These are phyloP conservation scores for Boletellus sp. DNA, from an alignment of 768 basidiomycete species.

Conservation along the genomic window DNA sequence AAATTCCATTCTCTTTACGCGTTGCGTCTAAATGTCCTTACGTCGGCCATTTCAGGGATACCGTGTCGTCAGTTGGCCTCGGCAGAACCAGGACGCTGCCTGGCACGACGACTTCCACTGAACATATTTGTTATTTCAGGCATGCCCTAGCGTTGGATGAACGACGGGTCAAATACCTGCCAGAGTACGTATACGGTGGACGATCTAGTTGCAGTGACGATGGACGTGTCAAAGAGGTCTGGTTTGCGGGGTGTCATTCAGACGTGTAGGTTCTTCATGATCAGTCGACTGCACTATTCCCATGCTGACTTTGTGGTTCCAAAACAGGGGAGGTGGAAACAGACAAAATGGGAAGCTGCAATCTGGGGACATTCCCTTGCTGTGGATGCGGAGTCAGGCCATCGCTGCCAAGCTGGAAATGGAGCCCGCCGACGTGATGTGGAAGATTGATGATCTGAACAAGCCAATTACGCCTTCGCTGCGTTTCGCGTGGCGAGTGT, in stretches of 20 bases:
- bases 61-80: constrained; percentile 44
- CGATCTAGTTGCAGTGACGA: constrained; percentile 7
- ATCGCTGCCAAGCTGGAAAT: constrained; percentile 23
- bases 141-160: constrained; percentile 49
- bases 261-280: constrained; percentile 33
- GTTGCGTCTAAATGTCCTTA: neutral
- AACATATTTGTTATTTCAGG: constrained; percentile 41
- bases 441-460: constrained; percentile 28
- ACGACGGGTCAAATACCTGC: constrained; percentile 44
- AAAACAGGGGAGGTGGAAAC: constrained; percentile 27
- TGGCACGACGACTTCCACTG: constrained; percentile 24
- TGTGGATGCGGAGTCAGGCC: constrained; percentile 34
- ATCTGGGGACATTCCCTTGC: constrained; percentile 26
- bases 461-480: constrained; percentile 20
- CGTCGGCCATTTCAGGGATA: constrained; percentile 34
- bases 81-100: constrained; percentile 31
- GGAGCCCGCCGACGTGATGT: constrained; percentile 22
- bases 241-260: constrained; percentile 40
- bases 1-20: constrained; percentile 1
- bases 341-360: constrained; percentile 26
- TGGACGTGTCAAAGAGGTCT: constrained; percentile 38
- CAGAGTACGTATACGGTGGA: constrained; percentile 38
- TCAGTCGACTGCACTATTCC: neutral
- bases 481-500: constrained; percentile 17
- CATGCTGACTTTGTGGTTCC: constrained; percentile 1